Evolutionary conservation across 1,284 basidiomycete species (phyloP), one percentile per base, ranked within the genome.

Genomic region (Pseudozyma sp.): DNA sequence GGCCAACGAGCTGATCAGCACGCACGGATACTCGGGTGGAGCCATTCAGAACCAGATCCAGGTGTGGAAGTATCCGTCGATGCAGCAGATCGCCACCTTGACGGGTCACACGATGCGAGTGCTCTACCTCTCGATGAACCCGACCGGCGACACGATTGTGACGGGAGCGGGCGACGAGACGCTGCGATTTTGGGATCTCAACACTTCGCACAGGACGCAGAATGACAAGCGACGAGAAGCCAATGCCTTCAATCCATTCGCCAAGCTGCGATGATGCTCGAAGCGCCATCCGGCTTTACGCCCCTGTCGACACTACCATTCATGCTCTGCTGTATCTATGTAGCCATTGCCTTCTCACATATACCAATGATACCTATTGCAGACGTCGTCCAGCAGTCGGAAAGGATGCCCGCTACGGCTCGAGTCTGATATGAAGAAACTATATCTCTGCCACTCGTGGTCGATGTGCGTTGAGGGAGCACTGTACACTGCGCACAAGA

Each of bases 131-230:
- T 94, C 95, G 5, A 96, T 97, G 94, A 94, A 91, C 79, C 95
- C 95, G 0, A 93, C 95, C 73, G 95, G 96, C 16, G 93, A 97
- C 86, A 97, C 94, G 9, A 97, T 98, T 74, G 97, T 98, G 30
- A 98, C 95, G 0, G 96, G 96, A 4, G 95, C 97, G 0, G 96
- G 97, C 1, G 96, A 99, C 85, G 96, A 99, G 86, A 99, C 97
- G 14, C 86, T 99, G 51, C 87, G 86, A 13, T 98, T 99, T 86
- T 98, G 96, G 96, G 80, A 83, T 53, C 70, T 84, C 34, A 81
- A 82, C 49, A 81, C 74, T n/a, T 77, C 80, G 39, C 51, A 59
- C 33, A 61, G 69, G 54, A 52, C 59, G n/a, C 55, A 63, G 43
- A 48, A 68, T 13, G 75, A 77, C 51, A 72, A 73, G 57, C 64